Evolutionary conservation across 73 alveolate species (phyloP), one percentile per base, ranked within the genome.

Genomic region (Tetrahymena elliotti): DNA sequence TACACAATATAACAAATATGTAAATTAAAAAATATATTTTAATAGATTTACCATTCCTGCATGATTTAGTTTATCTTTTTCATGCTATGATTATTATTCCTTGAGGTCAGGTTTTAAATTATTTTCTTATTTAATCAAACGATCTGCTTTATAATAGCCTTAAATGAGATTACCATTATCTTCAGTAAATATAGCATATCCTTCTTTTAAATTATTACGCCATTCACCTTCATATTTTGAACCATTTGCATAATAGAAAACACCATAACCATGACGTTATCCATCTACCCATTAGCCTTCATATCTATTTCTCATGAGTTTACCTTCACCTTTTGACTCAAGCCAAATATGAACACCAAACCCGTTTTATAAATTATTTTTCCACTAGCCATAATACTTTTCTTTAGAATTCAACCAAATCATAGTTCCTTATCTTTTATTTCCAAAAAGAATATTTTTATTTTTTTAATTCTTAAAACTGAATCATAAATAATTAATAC

Each of bases 331-430:
- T 95, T 96, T 98, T 40, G 98, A 97, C 94, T 98, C 99, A 40
- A 98, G 98, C 99, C 99, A 99, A 52, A 99, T 97, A 96, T 99
- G 99, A 52, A 98, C 97, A 35, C 99, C 99, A 97, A 98, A 99
- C 18, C 99, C 99, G 96, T 98, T 97, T 92, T 98, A 97, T 35
- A 83, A 96, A 94, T 98, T 98, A 84, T 99, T 99, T 41, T 97
- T 99, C 99, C 99, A 99, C 94, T 99, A 98, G 15, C 99, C 99
- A 16, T 98, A 95, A 95, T 98, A 99, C 96, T 98, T 99, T 95
- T 99, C 99, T 93, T 99, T 98, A 83, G 97, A 93, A 83, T 98
- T 97, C 83, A 98, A 95, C 99, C 99, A 99, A 47, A 95, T 47
- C 99, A 98, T 98, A 20, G 99, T 97, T 24, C 99, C 99, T 40